Percentiles rank a stretch among this genome's conserved stretches.
Conservation (phyloP, 805 yeast species). For the baker's yeast (Saccharomyces cerevisiae) region DNA sequence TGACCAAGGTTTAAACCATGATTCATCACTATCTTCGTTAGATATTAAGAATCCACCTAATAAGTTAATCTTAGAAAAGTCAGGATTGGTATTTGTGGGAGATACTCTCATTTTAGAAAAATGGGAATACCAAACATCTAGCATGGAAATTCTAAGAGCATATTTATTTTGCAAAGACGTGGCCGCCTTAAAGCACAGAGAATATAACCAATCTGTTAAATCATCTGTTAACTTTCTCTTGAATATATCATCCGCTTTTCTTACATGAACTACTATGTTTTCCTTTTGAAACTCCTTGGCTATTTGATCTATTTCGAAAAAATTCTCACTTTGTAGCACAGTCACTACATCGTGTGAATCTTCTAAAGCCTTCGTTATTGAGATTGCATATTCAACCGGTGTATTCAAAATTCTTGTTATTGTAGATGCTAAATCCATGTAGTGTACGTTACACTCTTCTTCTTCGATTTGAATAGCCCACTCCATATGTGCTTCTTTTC, state of each 20-base stretch:
- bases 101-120: constrained; percentile 9
- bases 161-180: constrained; percentile 6
- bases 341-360: constrained; percentile 16
- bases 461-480: constrained; percentile 25
- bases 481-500: constrained; percentile 2
- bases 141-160: constrained; percentile 17
- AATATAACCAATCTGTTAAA: constrained; percentile 19
- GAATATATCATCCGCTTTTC: constrained; percentile 19
- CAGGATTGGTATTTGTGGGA: constrained; percentile 6
- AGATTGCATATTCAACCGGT: constrained; percentile 21
- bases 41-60: constrained; percentile 27
- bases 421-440: constrained; percentile 20
- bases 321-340: constrained; percentile 15
- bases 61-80: constrained; percentile 17
- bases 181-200: constrained; percentile 6
- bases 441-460: constrained; percentile 19
- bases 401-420: constrained; percentile 17
- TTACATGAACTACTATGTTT: constrained; percentile 17
- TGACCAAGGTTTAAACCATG: constrained; percentile 26
- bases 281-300: constrained; percentile 13
- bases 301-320: constrained; percentile 11
- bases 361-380: constrained; percentile 15
- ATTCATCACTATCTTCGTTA: constrained; percentile 16
- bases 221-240: constrained; percentile 19
- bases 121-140: constrained; percentile 20